A percentile compares a stretch with the other conserved stretches of the same genome.
Conservation (phyloP, 2,329 filamentous ascomycete genomes). For the Sporothrix dimorphospora region DNA sequence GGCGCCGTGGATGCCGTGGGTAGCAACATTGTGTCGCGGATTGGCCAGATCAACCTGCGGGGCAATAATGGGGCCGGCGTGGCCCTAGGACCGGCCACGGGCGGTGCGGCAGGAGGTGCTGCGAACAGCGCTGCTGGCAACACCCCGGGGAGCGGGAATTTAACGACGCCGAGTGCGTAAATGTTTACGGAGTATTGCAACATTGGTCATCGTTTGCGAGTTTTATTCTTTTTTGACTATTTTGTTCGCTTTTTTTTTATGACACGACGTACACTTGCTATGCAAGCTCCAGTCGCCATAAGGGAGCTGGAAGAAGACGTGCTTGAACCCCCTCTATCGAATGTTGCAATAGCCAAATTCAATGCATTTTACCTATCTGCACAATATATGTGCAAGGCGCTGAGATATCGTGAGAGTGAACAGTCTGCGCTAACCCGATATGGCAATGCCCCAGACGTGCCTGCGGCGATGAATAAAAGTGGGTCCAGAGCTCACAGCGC, state of each 20-base stretch:
- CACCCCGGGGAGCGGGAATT: background rate
- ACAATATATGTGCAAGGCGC: background rate
- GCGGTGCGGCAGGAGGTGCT: background rate
- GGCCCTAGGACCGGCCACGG: background rate
- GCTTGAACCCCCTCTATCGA: background rate
- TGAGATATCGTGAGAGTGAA: background rate
- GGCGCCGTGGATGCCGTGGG: constrained; percentile 94
- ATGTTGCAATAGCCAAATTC: background rate
- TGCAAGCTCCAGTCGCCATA: too few relatives aligned
- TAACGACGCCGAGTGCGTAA: background rate
- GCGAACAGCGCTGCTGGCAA: background rate
- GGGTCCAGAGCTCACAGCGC: background rate
- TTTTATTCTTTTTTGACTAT: background rate
- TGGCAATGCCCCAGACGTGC: background rate
- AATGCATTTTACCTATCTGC: background rate
- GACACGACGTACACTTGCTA: background rate
- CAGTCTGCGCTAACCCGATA: background rate
- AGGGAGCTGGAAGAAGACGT: too few relatives aligned
- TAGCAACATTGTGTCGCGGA: constrained; percentile 83
- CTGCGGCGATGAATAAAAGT: constrained; percentile 13
- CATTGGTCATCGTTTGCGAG: background rate
- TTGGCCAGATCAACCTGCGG: constrained; percentile 77
- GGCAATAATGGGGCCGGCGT: constrained; percentile 42
- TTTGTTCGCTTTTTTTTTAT: background rate
- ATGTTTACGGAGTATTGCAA: background rate